Base-by-base conservation (phyloP, 139 green algal genomes). In the Volvox africanus region DNA sequence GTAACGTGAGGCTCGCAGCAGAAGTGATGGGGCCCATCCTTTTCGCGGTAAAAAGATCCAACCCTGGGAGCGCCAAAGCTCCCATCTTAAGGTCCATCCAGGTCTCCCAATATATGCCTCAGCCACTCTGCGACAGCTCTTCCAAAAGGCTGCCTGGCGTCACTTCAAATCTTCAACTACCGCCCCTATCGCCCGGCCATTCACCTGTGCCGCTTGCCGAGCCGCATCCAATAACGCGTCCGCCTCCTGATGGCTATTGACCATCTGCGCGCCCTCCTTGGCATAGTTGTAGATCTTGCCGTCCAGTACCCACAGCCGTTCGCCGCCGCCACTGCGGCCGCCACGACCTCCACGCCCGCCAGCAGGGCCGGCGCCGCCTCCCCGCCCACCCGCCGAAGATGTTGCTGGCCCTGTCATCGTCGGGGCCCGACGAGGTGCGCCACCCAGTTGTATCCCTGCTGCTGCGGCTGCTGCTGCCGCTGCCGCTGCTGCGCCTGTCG, bases 271-370 rank as follows among this genome's bases (percentile, higher is more conserved):
- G 12, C 97, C 97, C 30, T 94, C 92, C 93, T 98, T 98, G 21
- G 90, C 85, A 77, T 97, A 98, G 91, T 99, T 98, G 92, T 98
- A 99, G 12, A 98, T 93, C 69, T 93, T 92, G 20, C 95, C 96
- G 50, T 98, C 95, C 33, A 96, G 88, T 61, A 98, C 93, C 95
- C 95, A 98, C 36, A 95, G 82, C 86, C 91, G 94, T 69, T 88
- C 93, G n/a, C 61, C 75, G 36, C n/a, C 21, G 81, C 85, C 82
- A 28, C 80, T n/a, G 32, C 75, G 75, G 2, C 92, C 37, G 67
- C 89, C 62, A 26, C 80, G 81, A 16, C 89, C 81, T 2, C 77
- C 36, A 62, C 75, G 86, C 20, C 78, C 85, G 61, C 86, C 82
- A 61, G 76, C 80, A 13, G 36, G 24, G 19, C 87, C 84, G 36